Evolutionary conservation across 2,329 filamentous ascomycete genomes (phyloP).

Genomic region (Harringtonia lauricola): DNA sequence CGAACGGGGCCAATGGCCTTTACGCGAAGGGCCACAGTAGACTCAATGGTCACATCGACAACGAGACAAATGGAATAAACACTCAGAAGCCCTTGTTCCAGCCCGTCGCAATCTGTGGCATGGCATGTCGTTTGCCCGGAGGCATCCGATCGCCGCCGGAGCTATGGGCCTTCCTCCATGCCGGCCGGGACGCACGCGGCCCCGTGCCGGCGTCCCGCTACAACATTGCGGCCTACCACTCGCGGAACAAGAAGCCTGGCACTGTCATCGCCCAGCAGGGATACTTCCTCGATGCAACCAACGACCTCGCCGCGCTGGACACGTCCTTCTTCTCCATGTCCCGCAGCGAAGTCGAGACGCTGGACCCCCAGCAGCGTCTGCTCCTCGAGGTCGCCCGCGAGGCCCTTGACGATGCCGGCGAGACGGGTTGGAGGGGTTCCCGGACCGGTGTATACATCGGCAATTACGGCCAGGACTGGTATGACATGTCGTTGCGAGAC

Average conservation of each 20-base stretch:
- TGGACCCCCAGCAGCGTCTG: too few relatives aligned
- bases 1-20: too few relatives aligned
- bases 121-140: constrained; percentile 13
- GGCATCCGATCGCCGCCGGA: constrained; percentile 11
- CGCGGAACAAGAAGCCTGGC: background rate
- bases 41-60: too few relatives aligned
- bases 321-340: constrained; percentile 8
- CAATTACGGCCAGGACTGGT: constrained; percentile 12
- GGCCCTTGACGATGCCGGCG: constrained; percentile 10
- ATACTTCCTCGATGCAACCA: constrained; percentile 7
- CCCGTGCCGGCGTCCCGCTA: constrained; percentile 14
- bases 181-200: constrained; percentile 12
- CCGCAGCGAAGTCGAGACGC: constrained; percentile 4
- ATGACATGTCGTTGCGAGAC: constrained; percentile 3
- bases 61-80: too few relatives aligned
- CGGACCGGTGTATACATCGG: constrained; percentile 15
- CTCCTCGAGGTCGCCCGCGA: constrained; percentile 8
- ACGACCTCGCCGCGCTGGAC: constrained; percentile 6
- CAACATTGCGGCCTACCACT: constrained; percentile 12
- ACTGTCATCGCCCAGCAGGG: constrained; percentile 2
- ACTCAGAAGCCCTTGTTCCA: too few relatives aligned
- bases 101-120: background rate
- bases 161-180: constrained; percentile 18
- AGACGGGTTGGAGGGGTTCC: constrained; percentile 5
- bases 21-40: too few relatives aligned